These are phyloP conservation scores for Globisporangium paroecandrum DNA, from an alignment of 352 stramenopile genomes.

Conservation along the genomic window DNA sequence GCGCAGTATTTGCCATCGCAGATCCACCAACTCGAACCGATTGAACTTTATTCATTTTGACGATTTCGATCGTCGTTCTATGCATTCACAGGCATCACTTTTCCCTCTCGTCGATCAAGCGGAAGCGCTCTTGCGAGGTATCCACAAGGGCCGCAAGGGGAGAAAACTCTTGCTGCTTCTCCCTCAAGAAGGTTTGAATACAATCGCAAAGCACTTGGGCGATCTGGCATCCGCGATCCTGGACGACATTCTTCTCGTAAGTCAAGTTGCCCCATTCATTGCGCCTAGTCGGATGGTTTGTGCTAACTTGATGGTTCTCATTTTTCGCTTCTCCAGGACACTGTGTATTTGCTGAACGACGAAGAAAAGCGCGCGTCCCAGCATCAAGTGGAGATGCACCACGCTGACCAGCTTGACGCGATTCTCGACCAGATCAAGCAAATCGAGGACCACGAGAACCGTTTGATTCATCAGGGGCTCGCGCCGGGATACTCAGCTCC, in stretches of 20 bases:
- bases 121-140: slow-evolving; percentile 37
- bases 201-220: slow-evolving; percentile 48
- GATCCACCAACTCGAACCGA: neutral
- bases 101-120: slow-evolving; percentile 56
- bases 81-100: slow-evolving; percentile 29
- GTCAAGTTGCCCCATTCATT: neutral
- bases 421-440: slow-evolving; percentile 45
- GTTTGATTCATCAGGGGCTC: slow-evolving; percentile 36
- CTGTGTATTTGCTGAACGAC: slow-evolving; percentile 49
- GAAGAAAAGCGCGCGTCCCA: slow-evolving; percentile 39
- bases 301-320: neutral
- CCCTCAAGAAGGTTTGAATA: slow-evolving; percentile 28
- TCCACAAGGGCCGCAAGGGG: slow-evolving; percentile 29
- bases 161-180: slow-evolving; percentile 45
- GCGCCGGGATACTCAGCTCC: slow-evolving; percentile 21
- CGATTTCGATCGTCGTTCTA: neutral
- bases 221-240: slow-evolving; percentile 50
- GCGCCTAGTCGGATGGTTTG: neutral
- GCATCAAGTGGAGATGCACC: slow-evolving; percentile 21
- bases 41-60: neutral
- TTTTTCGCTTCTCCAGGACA: slow-evolving; percentile 34
- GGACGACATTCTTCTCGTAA: slow-evolving; percentile 61
- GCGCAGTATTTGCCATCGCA: neutral
- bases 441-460: slow-evolving; percentile 42
- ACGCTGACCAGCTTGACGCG: slow-evolving; percentile 40